Evolutionary conservation across 345 rosid species (phyloP).

Genomic region (Populus pruinosa): DNA sequence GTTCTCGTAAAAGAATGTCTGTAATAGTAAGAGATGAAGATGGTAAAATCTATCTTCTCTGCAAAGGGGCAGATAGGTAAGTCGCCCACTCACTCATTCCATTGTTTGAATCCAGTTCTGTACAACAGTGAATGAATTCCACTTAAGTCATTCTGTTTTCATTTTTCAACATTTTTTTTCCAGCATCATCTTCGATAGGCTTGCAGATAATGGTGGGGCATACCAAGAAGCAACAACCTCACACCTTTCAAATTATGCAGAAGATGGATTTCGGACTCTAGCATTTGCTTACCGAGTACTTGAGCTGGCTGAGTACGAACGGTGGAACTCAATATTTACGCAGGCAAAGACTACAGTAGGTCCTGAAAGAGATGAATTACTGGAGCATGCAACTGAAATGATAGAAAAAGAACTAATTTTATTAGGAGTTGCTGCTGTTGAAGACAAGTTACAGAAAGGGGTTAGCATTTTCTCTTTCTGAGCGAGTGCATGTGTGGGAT

Average conservation of each 20-base stretch:
- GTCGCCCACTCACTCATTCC: not conserved
- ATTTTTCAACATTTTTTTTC: not conserved
- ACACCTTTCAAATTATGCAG: conserved; percentile 59
- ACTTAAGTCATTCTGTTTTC: not conserved
- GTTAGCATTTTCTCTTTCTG: conserved; percentile 33
- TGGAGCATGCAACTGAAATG: conserved; percentile 60
- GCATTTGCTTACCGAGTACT: conserved; percentile 59
- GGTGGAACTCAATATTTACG: conserved; percentile 50
- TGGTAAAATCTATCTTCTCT: conserved; percentile 59
- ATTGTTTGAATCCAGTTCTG: not conserved
- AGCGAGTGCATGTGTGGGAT: not conserved
- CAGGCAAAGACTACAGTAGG: conserved; percentile 64
- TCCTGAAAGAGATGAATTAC: conserved; percentile 61
- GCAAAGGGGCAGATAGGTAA: conserved; percentile 92
- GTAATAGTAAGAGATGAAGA: conserved; percentile 61
- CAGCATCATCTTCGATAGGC: conserved; percentile 72
- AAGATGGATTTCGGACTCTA: conserved; percentile 74
- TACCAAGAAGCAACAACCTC: conserved; percentile 43
- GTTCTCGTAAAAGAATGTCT: conserved; percentile 81
- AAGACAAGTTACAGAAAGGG: conserved; percentile 85
- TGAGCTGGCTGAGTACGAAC: conserved; percentile 44
- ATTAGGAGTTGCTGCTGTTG: conserved; percentile 70
- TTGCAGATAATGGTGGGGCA: conserved; percentile 55
- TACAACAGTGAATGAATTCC: no score
- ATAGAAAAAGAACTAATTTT: conserved; percentile 67